Evolutionary conservation across 2,329 filamentous ascomycete genomes (phyloP), one percentile per base, ranked within the genome.

Genomic region (Volutella citrinella): DNA sequence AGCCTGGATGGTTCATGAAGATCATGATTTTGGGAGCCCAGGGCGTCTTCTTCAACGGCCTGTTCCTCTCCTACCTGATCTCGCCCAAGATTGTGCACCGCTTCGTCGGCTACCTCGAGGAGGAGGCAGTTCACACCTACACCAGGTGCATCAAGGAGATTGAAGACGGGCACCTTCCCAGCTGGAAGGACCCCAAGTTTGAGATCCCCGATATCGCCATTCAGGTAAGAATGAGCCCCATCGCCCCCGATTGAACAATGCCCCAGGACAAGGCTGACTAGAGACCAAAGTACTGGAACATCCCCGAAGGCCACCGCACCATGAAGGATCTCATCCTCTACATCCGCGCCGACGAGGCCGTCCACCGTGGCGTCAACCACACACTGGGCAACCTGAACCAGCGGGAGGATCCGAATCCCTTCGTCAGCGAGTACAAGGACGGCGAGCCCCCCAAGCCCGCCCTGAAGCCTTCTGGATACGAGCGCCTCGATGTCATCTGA

Each of bases 71-170:
- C 28, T 97, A 97, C 65, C 80, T 98, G 20, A 55, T 95, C 40
- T 88, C 84, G 2, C 91, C 93, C 7, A 80, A 82, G 42, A 91
- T 87, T 44, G 91, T 87, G 55, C 93, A 98, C 63, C 84, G 93
- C 27, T 97, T 98, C 61, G 90, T 97, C 33, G 93, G 90, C 3
- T 97, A 97, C 52, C 79, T 98, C 10, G 93, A 98, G 63, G 93
- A 98, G 61, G 93, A 98, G 63, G 93, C 93, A 8, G 91, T 97
- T 3, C 77, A 95, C 56, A 98, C 93, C 0, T 98, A 98, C 68
- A 93, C 88, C 1, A 81, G 89, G 30, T 87, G 88, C 41, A 85
- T 97, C 51, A 72, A 80, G 47, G 93, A 97, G 55, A 76, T 98
- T 16, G 90, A 97, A 38, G 73, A 76, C 4, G 91, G 91, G n/a